Base-by-base conservation (phyloP, 768 basidiomycete genomes). In the Butyriboletus loyo region DNA sequence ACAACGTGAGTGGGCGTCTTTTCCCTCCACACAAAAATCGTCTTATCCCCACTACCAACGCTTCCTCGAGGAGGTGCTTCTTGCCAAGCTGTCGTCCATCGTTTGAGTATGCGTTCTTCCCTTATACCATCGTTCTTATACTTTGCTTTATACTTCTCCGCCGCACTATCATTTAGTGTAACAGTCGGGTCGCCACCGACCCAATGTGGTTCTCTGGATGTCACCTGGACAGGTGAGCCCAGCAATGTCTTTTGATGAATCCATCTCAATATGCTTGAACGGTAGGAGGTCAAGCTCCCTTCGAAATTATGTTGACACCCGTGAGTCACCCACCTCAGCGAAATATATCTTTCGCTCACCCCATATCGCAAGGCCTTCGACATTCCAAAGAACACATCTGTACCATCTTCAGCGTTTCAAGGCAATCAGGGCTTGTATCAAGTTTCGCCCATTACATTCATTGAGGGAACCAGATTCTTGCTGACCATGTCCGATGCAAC, bases 401-500 rank as follows among this genome's bases (percentile, higher is more conserved):
- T 89, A 49, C 84, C 86, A 19, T 54, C 71, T 5, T 64, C 75
- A n/a, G 76, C 82, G 5, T 83, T 79, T 63, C 75, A 47, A 62
- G 73, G 79, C 71, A 79, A 79, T 43, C 53, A 75, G 53, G 85
- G 85, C 45, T 76, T 77, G 1, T 87, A 74, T 63, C 69, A 75
- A 13, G 63, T 76, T 28, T 40, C 68, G 0, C 75, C 73, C 52
- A 56, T 89, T 13, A 73, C 75, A 3, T 68, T 84, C 41, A 28
- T 64, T 13, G 60, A 71, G 9, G 69, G 60, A 27, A 62, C 73
- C 17, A 65, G 71, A 48, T 72, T 88, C 43, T 45, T 88, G 13
- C 52, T 85, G 19, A 76, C 81, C 32, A 86, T 91, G 84, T 89
- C 85, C 25, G 89, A 91, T 62, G 73, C 81, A 17, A 79, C 78